Percentiles rank a stretch among this genome's conserved stretches.
These are phyloP conservation scores for Coemansia furcata DNA, from an alignment of 192 early-diverging fungal species.

Conservation along the genomic window DNA sequence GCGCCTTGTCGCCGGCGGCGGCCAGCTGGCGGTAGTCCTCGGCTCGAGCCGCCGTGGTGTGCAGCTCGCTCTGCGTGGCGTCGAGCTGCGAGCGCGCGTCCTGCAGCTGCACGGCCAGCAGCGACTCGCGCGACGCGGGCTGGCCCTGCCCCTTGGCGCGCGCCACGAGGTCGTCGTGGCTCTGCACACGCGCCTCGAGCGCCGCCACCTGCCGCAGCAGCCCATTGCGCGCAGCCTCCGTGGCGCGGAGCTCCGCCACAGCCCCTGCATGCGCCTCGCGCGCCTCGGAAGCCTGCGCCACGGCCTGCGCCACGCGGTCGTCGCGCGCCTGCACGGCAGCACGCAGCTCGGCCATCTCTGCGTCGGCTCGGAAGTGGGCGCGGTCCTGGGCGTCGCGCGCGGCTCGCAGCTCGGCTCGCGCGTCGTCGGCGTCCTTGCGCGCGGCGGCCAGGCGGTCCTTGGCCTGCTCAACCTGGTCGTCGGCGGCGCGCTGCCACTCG, in stretches of 20 bases:
- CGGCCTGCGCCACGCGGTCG: neutral
- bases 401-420: conserved; percentile 24
- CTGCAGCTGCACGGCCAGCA: conserved; percentile 53
- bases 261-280: conserved; percentile 53
- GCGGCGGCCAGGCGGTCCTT: conserved; percentile 28
- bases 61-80: conserved; percentile 44
- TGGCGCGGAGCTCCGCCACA: conserved; percentile 54
- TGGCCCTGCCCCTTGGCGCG: conserved; percentile 44
- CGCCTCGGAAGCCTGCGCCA: conserved; percentile 16
- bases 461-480: conserved; percentile 21
- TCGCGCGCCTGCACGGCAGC: conserved; percentile 39
- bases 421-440: conserved; percentile 20
- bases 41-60: conserved; percentile 21
- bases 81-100: conserved; percentile 58
- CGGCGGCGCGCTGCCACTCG: conserved; percentile 37
- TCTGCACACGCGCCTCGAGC: conserved; percentile 51
- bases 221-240: conserved; percentile 48
- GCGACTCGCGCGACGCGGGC: conserved; percentile 33
- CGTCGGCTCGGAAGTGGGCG: conserved; percentile 26
- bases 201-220: conserved; percentile 50
- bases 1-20: conserved; percentile 59
- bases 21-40: conserved; percentile 50
- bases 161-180: conserved; percentile 52
- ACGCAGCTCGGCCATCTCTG: conserved; percentile 35
- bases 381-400: conserved; percentile 32